phyloP scores from a whole-genome alignment of 2,329 filamentous ascomycete genomes.

The Dichotomopilus funicola region DNA sequence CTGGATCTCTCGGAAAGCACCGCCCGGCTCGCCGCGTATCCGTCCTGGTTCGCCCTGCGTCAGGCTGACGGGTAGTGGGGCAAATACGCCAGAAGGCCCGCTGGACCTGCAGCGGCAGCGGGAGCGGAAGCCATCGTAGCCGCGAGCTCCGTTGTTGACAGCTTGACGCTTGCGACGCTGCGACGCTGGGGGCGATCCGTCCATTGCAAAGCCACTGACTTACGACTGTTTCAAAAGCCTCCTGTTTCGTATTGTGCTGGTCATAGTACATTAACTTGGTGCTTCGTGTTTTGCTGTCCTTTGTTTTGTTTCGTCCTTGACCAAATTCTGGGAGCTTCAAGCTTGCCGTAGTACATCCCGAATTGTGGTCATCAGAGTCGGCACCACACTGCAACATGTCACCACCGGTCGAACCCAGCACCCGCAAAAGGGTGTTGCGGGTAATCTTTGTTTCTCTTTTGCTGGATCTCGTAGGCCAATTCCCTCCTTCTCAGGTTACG shows the following conservation, averaged over 20 bases:
- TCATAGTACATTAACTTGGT: conserved; percentile 1
- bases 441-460: conserved; percentile 87
- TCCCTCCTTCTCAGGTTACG: neutral
- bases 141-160: conserved; percentile 6
- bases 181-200: neutral
- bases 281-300: neutral
- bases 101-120: too few relatives aligned
- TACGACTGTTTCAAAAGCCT: neutral
- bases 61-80: too few relatives aligned
- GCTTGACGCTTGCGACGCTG: conserved; percentile 15
- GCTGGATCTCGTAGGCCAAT: conserved; percentile 68
- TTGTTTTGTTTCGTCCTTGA: neutral
- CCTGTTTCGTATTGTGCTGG: conserved; percentile 11
- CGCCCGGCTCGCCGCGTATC: too few relatives aligned
- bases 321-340: neutral
- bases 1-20: too few relatives aligned
- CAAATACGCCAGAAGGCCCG: too few relatives aligned
- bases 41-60: too few relatives aligned
- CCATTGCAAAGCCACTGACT: too few relatives aligned
- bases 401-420: conserved; percentile 40
- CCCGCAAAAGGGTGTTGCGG: conserved; percentile 73
- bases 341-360: neutral
- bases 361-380: too few relatives aligned
- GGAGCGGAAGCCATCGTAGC: too few relatives aligned
- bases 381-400: conserved; percentile 31